Percentiles rank a stretch among this genome's conserved stretches.
These are phyloP conservation scores for Ganoderma resinaceum DNA, from an alignment of 1,284 basidiomycete genomes.

Conservation along the genomic window DNA sequence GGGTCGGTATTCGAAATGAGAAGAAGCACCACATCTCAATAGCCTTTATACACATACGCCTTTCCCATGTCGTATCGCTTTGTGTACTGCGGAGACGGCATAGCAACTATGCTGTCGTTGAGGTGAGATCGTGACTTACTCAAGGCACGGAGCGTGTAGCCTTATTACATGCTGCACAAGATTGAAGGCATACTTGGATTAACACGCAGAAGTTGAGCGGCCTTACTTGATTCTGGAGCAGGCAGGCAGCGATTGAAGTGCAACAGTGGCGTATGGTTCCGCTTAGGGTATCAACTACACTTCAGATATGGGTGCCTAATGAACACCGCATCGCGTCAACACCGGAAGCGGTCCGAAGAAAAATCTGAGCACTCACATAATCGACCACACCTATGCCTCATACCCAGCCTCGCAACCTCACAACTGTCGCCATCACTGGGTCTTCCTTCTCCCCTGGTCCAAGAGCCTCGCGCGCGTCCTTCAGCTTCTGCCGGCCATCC, in stretches of 20 bases:
- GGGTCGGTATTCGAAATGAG: too few species aligned
- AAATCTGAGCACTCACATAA: neutral
- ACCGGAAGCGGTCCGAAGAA: neutral
- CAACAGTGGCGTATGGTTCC: neutral
- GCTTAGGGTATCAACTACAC: neutral
- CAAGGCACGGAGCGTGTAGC: neutral
- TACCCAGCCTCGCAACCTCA: constrained; percentile 30
- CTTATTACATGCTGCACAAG: neutral
- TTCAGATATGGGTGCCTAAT: neutral
- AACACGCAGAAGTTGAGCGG: neutral
- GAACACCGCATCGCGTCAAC: neutral
- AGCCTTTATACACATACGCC: neutral
- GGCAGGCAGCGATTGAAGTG: too few species aligned
- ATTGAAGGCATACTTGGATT: neutral
- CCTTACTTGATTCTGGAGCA: neutral
- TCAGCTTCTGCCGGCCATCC: constrained; percentile 51
- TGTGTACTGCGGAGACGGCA: neutral
- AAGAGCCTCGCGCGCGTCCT: constrained; percentile 34
- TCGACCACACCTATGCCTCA: neutral
- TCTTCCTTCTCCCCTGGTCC: constrained; percentile 27
- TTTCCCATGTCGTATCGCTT: neutral
- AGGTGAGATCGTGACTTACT: neutral
- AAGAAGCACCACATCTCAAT: too few species aligned
- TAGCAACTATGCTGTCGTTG: neutral
- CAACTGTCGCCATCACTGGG: constrained; percentile 23